Conservation (phyloP, 2,329 filamentous ascomycete genomes). For the Clonostachys byssicola region DNA sequence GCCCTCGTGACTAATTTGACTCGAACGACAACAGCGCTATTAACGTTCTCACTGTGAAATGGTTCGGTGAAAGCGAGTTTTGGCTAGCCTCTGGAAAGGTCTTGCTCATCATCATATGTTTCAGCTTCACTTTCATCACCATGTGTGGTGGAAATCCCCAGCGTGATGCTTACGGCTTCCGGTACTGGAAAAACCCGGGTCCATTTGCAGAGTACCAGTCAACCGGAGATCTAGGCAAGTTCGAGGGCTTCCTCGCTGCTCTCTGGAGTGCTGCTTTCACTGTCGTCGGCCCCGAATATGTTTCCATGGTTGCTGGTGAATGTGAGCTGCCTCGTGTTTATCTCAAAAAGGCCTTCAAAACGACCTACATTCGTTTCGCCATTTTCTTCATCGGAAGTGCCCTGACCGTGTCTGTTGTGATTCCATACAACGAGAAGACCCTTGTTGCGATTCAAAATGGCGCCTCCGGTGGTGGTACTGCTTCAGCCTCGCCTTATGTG, state of each 20-base stretch:
- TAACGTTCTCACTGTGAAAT: conserved; percentile 33
- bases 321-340: conserved; percentile 43
- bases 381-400: conserved; percentile 23
- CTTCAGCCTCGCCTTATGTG: conserved; percentile 52
- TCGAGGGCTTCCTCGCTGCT: conserved; percentile 62
- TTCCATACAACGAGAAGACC: conserved; percentile 18
- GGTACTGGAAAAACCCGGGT: conserved; percentile 63
- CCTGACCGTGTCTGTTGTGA: conserved; percentile 22
- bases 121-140: conserved; percentile 55
- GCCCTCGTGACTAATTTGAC: conserved; percentile 2
- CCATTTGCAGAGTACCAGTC: conserved; percentile 46
- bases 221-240: conserved; percentile 56
- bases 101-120: conserved; percentile 53
- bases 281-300: conserved; percentile 59
- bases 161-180: conserved; percentile 55
- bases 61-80: conserved; percentile 40
- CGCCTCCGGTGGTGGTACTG: conserved; percentile 24
- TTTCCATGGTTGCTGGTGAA: conserved; percentile 61
- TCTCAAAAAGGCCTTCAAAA: conserved; percentile 39
- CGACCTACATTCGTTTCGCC: conserved; percentile 17
- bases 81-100: conserved; percentile 47
- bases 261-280: conserved; percentile 40
- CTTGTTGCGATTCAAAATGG: conserved; percentile 13
- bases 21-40: conserved; percentile 11
- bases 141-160: conserved; percentile 55